Evolutionary conservation across 2,329 filamentous ascomycete species (phyloP).

Genomic region (Ascocoryne sarcoides): DNA sequence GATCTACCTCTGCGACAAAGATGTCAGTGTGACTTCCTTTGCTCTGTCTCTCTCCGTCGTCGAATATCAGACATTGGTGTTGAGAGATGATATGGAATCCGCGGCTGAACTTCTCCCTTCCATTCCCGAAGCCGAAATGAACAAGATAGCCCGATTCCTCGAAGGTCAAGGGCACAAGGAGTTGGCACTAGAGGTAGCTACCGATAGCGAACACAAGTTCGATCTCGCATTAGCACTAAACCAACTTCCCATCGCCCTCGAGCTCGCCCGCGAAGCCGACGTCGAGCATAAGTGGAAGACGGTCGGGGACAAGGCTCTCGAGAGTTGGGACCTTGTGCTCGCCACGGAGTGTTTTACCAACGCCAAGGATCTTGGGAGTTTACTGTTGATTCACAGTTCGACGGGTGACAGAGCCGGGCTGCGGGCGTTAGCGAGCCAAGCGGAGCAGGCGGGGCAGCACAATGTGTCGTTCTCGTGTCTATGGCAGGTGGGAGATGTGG

Average conservation of each 20-base stretch:
- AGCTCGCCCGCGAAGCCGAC: conserved; percentile 74
- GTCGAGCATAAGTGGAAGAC: conserved; percentile 98
- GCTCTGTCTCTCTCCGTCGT: conserved; percentile 84
- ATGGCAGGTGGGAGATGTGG: conserved; percentile 79
- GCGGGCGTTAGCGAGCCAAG: conserved; percentile 61
- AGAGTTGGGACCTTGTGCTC: conserved; percentile 76
- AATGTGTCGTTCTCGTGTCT: conserved; percentile 89
- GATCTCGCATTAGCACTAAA: conserved; percentile 79
- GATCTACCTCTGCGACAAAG: conserved; percentile 93
- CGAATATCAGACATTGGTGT: conserved; percentile 92
- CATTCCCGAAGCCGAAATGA: conserved; percentile 87
- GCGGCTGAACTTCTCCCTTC: conserved; percentile 76
- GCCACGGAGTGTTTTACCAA: conserved; percentile 90
- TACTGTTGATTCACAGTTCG: conserved; percentile 81
- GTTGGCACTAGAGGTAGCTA: conserved; percentile 85
- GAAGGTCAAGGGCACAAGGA: conserved; percentile 98
- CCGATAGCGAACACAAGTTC: conserved; percentile 92
- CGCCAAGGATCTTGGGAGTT: conserved; percentile 80
- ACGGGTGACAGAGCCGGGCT: conserved; percentile 73
- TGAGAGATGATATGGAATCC: conserved; percentile 86
- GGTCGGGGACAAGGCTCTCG: conserved; percentile 83
- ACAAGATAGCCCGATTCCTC: conserved; percentile 95
- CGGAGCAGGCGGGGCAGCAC: conserved; percentile 68
- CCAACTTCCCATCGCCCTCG: conserved; percentile 75
- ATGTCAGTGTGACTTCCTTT: conserved; percentile 86